Evolutionary conservation across 805 yeast genomes (phyloP).

Genomic region (Yamadazyma scolyti): DNA sequence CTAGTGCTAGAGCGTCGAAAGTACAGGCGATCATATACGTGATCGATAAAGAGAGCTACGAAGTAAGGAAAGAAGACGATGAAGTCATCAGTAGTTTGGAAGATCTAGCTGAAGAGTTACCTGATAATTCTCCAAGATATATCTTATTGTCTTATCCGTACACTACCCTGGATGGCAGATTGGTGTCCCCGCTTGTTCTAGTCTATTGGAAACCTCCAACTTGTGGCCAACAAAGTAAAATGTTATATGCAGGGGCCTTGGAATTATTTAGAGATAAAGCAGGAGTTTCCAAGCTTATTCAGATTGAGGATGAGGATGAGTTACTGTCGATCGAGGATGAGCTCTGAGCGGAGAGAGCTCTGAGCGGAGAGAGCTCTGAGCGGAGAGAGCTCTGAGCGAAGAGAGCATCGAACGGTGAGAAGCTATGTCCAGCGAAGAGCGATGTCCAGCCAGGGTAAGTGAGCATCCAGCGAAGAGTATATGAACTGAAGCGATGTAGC

Average conservation of each 20-base stretch:
- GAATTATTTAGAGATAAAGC: conserved; percentile 75
- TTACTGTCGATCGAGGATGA: conserved; percentile 52
- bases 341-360: too few species aligned
- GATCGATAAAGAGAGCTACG: conserved; percentile 54
- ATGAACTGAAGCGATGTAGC: too few species aligned
- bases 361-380: too few species aligned
- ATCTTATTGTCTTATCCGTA: conserved; percentile 75
- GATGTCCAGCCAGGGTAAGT: too few species aligned
- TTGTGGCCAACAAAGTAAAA: conserved; percentile 73
- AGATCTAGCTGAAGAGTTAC: conserved; percentile 70
- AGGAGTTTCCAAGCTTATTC: conserved; percentile 68
- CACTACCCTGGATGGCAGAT: conserved; percentile 65
- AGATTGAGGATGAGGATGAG: conserved; percentile 66
- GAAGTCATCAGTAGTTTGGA: conserved; percentile 50
- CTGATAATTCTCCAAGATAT: conserved; percentile 78
- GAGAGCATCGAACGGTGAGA: too few species aligned
- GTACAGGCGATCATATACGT: conserved; percentile 57
- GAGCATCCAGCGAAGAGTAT: too few species aligned
- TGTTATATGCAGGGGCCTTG: conserved; percentile 89
- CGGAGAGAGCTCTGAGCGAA: too few species aligned
- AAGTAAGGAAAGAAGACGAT: conserved; percentile 44
- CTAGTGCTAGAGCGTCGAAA: conserved; percentile 59
- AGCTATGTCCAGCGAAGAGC: too few species aligned
- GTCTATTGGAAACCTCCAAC: conserved; percentile 89
- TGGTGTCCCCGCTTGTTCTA: conserved; percentile 69